phyloP scores from a whole-genome alignment of 306 rosid species.

The Dalbergia cochinchinensis region DNA sequence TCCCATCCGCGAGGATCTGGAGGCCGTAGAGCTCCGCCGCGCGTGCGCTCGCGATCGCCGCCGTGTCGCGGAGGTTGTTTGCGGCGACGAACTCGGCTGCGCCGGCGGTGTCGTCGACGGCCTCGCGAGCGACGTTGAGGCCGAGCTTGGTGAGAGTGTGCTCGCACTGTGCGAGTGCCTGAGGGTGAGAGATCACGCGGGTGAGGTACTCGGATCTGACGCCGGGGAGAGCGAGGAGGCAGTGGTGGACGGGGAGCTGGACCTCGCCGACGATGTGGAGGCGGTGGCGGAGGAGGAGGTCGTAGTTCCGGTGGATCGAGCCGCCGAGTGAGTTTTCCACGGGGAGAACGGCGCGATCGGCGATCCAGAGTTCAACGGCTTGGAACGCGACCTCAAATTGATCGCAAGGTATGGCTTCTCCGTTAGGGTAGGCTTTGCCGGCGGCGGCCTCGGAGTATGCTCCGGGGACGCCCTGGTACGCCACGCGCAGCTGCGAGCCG shows the following conservation, averaged over 20 bases:
- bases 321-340: slow-evolving; percentile 96
- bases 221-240: slow-evolving; percentile 89
- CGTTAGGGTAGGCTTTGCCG: slow-evolving; percentile 89
- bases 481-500: slow-evolving; percentile 90
- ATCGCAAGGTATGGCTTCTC: slow-evolving; percentile 96
- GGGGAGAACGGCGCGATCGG: slow-evolving; percentile 92
- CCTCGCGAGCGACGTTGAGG: slow-evolving; percentile 88
- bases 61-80: slow-evolving; percentile 80
- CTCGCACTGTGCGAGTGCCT: slow-evolving; percentile 93
- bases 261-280: slow-evolving; percentile 99
- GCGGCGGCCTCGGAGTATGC: slow-evolving; percentile 99
- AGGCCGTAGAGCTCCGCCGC: slow-evolving; percentile 92
- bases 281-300: slow-evolving; percentile 93
- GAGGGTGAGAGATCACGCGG: slow-evolving; percentile 95
- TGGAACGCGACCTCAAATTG: slow-evolving; percentile 98
- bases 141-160: slow-evolving; percentile 81
- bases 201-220: slow-evolving; percentile 76
- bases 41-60: slow-evolving; percentile 89
- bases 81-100: slow-evolving; percentile 85
- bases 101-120: slow-evolving; percentile 96
- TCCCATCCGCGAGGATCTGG: slow-evolving; percentile 71
- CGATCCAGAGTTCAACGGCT: slow-evolving; percentile 96
- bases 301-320: slow-evolving; percentile 93
- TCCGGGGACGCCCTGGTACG: slow-evolving; percentile 96
- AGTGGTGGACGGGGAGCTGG: slow-evolving; percentile 92